Evolutionary conservation across 768 basidiomycete genomes (phyloP).

Genomic region (Tulasnella sp.): DNA sequence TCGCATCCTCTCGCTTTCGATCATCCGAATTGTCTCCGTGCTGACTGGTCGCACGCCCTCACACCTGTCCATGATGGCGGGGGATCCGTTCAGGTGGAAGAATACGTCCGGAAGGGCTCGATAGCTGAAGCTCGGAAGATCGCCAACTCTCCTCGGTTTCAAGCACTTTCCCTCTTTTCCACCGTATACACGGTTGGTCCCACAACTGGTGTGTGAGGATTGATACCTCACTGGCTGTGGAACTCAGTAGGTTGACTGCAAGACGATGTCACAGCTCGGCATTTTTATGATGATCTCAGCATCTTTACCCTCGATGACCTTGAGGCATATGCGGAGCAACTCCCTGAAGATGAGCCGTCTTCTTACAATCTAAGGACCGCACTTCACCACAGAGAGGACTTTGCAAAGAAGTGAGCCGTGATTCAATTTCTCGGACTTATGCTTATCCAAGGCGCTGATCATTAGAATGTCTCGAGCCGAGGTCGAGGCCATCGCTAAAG

Average conservation of each 20-base stretch:
- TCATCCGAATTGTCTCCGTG: neutral
- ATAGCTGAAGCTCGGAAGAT: constrained; percentile 60
- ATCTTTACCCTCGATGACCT: constrained; percentile 3
- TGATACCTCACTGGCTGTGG: neutral
- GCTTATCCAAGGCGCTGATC: too few species aligned
- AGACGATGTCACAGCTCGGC: neutral
- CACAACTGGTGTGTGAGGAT: constrained; percentile 15
- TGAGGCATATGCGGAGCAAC: constrained; percentile 7
- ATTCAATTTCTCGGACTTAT: neutral
- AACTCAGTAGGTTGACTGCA: neutral
- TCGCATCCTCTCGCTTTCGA: neutral
- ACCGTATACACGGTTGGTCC: constrained; percentile 49
- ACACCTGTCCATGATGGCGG: too few species aligned
- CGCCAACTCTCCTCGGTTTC: constrained; percentile 50
- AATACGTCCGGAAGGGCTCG: constrained; percentile 43
- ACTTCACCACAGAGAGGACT: constrained; percentile 6
- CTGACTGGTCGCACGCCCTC: neutral
- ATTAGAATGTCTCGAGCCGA: constrained; percentile 68
- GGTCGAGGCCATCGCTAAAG: constrained; percentile 61
- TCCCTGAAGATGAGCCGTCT: constrained; percentile 3
- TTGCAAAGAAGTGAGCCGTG: neutral
- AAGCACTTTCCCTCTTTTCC: constrained; percentile 55
- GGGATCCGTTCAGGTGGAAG: constrained; percentile 47
- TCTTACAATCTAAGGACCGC: neutral
- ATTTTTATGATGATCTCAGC: constrained; percentile 5